These are phyloP conservation scores for Gymnopilus dilepis DNA, from an alignment of 768 basidiomycete genomes.

Conservation along the genomic window DNA sequence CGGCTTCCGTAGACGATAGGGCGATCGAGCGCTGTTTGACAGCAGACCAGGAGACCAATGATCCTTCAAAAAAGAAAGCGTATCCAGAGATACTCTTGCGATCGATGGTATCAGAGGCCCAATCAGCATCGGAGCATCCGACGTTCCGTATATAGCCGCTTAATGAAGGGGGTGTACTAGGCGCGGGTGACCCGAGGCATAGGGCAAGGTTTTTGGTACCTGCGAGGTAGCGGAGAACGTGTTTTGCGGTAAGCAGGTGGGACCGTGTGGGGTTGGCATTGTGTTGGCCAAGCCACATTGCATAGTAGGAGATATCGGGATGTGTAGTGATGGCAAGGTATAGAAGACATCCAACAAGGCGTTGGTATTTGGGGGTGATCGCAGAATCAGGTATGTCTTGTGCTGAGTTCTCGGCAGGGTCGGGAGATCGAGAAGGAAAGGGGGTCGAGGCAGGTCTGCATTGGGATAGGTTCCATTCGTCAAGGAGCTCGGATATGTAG, in stretches of 20 bases:
- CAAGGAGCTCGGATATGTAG: no score
- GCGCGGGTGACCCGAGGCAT: constrained; percentile 5
- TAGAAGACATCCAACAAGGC: constrained; percentile 26
- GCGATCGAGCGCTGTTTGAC: constrained; percentile 38
- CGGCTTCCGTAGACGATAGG: no score
- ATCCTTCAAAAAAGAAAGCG: constrained; percentile 32
- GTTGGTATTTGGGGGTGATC: no score
- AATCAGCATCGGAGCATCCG: constrained; percentile 42
- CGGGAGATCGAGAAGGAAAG: no score
- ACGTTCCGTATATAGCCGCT: constrained; percentile 11
- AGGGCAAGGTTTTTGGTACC: constrained; percentile 27
- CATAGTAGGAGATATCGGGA: constrained; percentile 36
- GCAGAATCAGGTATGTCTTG: no score
- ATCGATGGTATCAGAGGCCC: constrained; percentile 27
- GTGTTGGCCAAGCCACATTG: no score
- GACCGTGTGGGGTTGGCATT: constrained; percentile 25
- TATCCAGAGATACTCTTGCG: constrained; percentile 38
- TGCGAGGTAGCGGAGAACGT: constrained; percentile 32
- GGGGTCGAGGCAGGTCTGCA: no score
- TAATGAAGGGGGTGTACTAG: not conserved
- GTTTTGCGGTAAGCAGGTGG: constrained; percentile 35
- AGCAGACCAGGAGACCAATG: constrained; percentile 37
- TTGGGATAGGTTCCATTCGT: no score
- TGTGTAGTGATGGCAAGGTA: constrained; percentile 33
- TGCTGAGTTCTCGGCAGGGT: no score